Evolutionary conservation across 768 basidiomycete genomes (phyloP).

Genomic region (Dendrothele bispora): DNA sequence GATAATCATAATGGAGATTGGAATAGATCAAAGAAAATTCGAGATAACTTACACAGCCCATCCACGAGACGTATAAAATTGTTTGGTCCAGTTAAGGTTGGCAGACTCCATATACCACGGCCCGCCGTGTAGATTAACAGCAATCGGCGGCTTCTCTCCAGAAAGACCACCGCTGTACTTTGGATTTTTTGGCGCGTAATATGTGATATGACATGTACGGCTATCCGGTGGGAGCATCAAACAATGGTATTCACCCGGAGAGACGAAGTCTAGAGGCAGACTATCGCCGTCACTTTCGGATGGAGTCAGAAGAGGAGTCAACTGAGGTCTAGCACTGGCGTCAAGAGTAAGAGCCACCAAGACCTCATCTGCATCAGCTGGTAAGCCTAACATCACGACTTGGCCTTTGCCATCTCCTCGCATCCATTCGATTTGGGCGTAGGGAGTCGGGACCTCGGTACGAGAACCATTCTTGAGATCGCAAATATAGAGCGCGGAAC

Average conservation of each 20-base stretch:
- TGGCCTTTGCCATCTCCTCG: neutral
- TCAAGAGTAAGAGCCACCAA: neutral
- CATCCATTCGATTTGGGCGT: neutral
- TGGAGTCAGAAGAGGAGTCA: neutral
- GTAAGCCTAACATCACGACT: neutral
- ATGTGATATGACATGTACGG: slow-evolving; percentile 44
- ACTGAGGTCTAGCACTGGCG: neutral
- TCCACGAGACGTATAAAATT: slow-evolving; percentile 52
- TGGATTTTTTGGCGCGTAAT: slow-evolving; percentile 52
- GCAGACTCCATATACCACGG: slow-evolving; percentile 42
- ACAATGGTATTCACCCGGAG: neutral
- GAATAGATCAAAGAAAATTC: neutral
- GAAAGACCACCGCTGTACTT: slow-evolving; percentile 32
- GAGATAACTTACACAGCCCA: slow-evolving; percentile 40
- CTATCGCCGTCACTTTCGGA: neutral
- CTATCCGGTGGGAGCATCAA: slow-evolving; percentile 16
- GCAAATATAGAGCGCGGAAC: slow-evolving; percentile 38
- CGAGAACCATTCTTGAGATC: slow-evolving; percentile 27
- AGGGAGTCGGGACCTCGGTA: neutral
- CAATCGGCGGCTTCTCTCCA: slow-evolving; percentile 48
- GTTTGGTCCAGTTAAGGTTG: slow-evolving; percentile 37
- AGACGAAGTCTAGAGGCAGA: neutral
- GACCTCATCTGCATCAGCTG: neutral
- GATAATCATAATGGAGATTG: neutral
- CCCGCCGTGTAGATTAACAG: slow-evolving; percentile 54